Evolutionary conservation across 2,329 filamentous ascomycete genomes (phyloP).

Genomic region (Xylaria sp.): DNA sequence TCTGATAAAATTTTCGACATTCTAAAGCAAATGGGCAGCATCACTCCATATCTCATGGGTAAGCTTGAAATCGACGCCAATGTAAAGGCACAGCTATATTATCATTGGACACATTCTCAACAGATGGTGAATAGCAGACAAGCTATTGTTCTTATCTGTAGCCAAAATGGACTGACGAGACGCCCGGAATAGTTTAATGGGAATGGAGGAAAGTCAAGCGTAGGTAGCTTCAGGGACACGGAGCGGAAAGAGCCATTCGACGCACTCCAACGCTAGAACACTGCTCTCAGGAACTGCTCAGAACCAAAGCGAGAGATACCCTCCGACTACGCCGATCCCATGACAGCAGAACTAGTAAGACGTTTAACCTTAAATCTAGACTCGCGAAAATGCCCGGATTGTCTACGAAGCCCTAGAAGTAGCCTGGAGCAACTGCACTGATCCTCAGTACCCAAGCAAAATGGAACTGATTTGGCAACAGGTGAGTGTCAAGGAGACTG

Average conservation of each 20-base stretch:
- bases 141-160: background rate
- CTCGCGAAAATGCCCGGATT: slow-evolving; percentile 14
- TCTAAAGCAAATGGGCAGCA: slow-evolving; percentile 18
- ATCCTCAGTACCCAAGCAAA: slow-evolving; percentile 15
- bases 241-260: slow-evolving; percentile 15
- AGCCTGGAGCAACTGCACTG: slow-evolving; percentile 18
- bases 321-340: slow-evolving; percentile 10
- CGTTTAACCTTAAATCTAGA: background rate
- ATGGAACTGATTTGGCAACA: slow-evolving; percentile 23
- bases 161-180: slow-evolving; percentile 22
- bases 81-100: slow-evolving; percentile 11
- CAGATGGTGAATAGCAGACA: background rate
- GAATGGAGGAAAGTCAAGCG: slow-evolving; percentile 26
- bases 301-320: slow-evolving; percentile 19
- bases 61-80: slow-evolving; percentile 22
- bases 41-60: slow-evolving; percentile 1
- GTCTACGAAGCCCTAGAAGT: slow-evolving; percentile 13
- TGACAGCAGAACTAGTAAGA: background rate
- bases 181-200: slow-evolving; percentile 12
- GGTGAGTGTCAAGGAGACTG: background rate
- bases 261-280: slow-evolving; percentile 29
- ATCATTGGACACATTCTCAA: background rate
- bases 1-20: slow-evolving; percentile 11
- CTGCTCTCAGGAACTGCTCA: slow-evolving; percentile 13
- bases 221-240: slow-evolving; percentile 24